A percentile compares a stretch with the other conserved stretches of the same genome.
These are phyloP conservation scores for Zymoseptoria brevis DNA, from an alignment of 2,329 filamentous ascomycete species.

Conservation along the genomic window DNA sequence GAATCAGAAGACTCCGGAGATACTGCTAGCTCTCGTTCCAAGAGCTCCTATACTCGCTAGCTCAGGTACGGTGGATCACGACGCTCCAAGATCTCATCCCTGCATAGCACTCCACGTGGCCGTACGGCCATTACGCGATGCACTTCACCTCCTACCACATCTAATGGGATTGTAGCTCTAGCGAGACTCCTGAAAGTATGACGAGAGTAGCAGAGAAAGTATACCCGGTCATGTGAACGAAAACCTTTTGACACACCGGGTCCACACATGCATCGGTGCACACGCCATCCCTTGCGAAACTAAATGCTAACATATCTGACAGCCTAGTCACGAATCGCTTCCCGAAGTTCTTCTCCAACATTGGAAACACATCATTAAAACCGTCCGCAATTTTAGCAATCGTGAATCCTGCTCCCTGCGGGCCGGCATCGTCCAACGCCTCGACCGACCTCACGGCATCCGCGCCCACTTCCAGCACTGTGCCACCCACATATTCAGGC, in stretches of 20 bases:
- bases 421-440: neutral
- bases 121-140: neutral
- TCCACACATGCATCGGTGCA: neutral
- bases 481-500: slow-evolving; percentile 1
- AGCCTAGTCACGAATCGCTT: neutral
- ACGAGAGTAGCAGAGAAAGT: too few species aligned
- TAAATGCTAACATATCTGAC: neutral
- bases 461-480: slow-evolving; percentile 1
- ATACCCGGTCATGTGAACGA: too few species aligned
- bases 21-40: neutral
- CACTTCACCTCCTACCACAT: neutral
- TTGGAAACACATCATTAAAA: neutral
- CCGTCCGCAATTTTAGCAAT: neutral
- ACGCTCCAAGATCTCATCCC: neutral
- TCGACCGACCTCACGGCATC: slow-evolving; percentile 1
- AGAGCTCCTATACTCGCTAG: neutral
- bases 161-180: too few species aligned
- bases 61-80: neutral
- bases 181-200: too few species aligned
- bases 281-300: neutral
- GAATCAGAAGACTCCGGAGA: too few species aligned
- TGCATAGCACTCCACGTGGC: neutral
- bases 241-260: neutral
- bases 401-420: neutral
- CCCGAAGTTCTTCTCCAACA: slow-evolving; percentile 6